A percentile compares a stretch with the other conserved stretches of the same genome.
Conservation (phyloP, 192 early-diverging fungal species). For the Pilaira anomala region DNA sequence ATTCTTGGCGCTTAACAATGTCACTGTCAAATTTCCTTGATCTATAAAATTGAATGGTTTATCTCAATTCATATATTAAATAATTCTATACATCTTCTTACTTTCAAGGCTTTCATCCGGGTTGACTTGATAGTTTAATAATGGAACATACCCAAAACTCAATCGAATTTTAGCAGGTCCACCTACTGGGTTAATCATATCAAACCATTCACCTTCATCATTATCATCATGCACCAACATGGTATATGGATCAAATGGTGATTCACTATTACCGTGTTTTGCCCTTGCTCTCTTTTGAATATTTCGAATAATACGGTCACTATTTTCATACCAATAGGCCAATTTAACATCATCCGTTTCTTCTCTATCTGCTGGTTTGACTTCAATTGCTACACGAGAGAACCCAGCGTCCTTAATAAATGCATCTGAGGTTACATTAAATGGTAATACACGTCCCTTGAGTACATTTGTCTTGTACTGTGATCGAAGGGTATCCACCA, state of each 20-base stretch:
- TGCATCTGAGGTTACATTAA: constrained; percentile 34
- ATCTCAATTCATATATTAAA: not conserved
- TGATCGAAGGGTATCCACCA: constrained; percentile 38
- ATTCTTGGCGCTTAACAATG: constrained; percentile 30
- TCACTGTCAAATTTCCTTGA: constrained; percentile 39
- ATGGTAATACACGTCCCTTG: constrained; percentile 24
- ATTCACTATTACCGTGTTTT: constrained; percentile 2
- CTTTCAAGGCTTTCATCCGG: constrained; percentile 39
- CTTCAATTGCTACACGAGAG: constrained; percentile 26
- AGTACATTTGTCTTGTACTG: constrained; percentile 40
- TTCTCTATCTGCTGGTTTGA: constrained; percentile 2
- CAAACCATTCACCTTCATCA: constrained; percentile 32
- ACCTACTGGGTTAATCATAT: constrained; percentile 10
- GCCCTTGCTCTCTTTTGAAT: constrained; percentile 12
- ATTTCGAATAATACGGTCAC: constrained; percentile 16
- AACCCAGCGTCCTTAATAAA: constrained; percentile 40
- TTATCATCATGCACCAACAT: not conserved
- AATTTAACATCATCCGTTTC: constrained; percentile 19
- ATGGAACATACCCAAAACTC: constrained; percentile 30
- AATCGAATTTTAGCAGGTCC: constrained; percentile 22
- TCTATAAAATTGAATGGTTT: constrained; percentile 19
- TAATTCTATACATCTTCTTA: constrained; percentile 18
- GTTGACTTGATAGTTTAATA: constrained; percentile 23
- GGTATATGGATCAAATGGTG: not conserved
- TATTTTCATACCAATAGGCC: constrained; percentile 29